Conservation (phyloP, 2,329 filamentous ascomycete genomes). For the Endocalyx cinctus region DNA sequence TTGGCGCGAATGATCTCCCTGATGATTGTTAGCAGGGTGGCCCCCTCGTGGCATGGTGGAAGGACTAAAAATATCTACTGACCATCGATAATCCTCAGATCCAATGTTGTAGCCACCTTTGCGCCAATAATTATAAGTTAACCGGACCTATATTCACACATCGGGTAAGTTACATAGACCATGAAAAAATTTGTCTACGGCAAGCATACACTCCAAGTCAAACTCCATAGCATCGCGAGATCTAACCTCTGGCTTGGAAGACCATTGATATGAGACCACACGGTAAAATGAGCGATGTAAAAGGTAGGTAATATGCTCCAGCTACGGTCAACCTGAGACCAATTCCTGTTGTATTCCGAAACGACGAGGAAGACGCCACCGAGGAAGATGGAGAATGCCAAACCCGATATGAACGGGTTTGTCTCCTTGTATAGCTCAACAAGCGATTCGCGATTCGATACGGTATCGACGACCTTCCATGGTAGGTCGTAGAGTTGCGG, state of each 20-base stretch:
- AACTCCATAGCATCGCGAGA: slow-evolving; percentile 63
- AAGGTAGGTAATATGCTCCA: slow-evolving; percentile 89
- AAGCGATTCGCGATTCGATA: slow-evolving; percentile 57
- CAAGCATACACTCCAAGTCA: slow-evolving; percentile 71
- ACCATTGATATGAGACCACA: slow-evolving; percentile 76
- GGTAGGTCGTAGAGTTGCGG: slow-evolving; percentile 68
- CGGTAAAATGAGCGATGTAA: slow-evolving; percentile 77
- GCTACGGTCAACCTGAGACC: slow-evolving; percentile 89
- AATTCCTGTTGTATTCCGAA: slow-evolving; percentile 87
- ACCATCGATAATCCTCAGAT: slow-evolving; percentile 93
- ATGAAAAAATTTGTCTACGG: slow-evolving; percentile 4
- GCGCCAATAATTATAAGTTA: slow-evolving; percentile 97
- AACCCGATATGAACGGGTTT: slow-evolving; percentile 75
- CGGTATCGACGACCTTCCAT: slow-evolving; percentile 54
- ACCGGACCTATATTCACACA: slow-evolving; percentile 53
- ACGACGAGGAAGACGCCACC: slow-evolving; percentile 66
- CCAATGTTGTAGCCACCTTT: slow-evolving; percentile 87
- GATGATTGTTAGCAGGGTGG: no score
- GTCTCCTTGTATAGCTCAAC: slow-evolving; percentile 73
- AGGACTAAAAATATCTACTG: slow-evolving; percentile 9
- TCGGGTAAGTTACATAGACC: slow-evolving; percentile 15
- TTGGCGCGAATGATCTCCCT: slow-evolving; percentile 68
- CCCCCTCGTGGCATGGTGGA: no score
- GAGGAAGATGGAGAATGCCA: slow-evolving; percentile 68
- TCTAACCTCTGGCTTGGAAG: slow-evolving; percentile 68